Base-by-base conservation (phyloP, 2,329 filamentous ascomycete genomes). In the Pestalotiopsis sp. region DNA sequence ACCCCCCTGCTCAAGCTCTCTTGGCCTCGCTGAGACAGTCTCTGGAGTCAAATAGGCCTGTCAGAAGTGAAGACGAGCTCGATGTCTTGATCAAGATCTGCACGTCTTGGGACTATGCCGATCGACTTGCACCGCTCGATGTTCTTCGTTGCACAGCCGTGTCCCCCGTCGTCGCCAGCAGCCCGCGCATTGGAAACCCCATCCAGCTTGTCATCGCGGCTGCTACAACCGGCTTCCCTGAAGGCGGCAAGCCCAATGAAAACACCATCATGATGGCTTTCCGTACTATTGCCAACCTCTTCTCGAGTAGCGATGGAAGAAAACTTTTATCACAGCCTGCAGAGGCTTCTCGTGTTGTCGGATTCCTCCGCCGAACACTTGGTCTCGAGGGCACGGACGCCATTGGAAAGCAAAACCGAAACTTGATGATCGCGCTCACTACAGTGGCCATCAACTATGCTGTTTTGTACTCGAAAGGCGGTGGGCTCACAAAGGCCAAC, bases 181-280 rank as follows among this genome's bases (percentile, higher is more conserved):
- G 88, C 64, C 81, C 82, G 0, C 85, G 82, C 2, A 81, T 85
- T 38, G 83, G 83, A 3, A 90, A 88, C 45, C 82, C 95, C 13
- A 81, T 98, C 6, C 84, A 90, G 41, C 78, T 84, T 5, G 82
- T 82, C 23, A 79, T 87, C 2, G 74, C 74, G 5, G 78, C 77
- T 58, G 73, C 81, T 49, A 69, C 85, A 71, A 71, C 79, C 71
- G 70, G 81, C 78, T 58, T 88, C 1, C 84, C 90, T 2, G 89
- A 91, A 66, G 86, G 89, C 9, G 79, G 81, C 4, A 81, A 86
- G 0, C 85, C 92, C 0, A 90, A 90, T 49, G 86, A 91, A 66
- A 98, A 98, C 79, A 94, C 94, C 72, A 88, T 90, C 12, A 97
- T 98, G 91, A 92, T 99, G 85, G 91, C 92, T 0, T 85, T 94